Conservation (phyloP, 1,139 yeast species). For the Kodamaea fungicola region DNA sequence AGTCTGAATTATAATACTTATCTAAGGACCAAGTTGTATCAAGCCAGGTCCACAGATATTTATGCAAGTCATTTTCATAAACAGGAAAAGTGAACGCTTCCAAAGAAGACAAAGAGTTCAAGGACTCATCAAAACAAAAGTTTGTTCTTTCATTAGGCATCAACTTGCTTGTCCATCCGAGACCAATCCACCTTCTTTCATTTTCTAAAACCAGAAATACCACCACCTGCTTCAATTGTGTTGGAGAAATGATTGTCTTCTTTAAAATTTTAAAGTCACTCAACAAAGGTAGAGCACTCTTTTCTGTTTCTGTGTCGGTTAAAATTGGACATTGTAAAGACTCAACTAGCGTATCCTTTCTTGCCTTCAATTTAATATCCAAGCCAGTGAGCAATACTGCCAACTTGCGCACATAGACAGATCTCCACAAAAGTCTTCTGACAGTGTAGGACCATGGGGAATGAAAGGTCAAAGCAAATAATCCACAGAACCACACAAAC, state of each 20-base stretch:
- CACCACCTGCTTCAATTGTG: slow-evolving; percentile 44
- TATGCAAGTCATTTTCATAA: slow-evolving; percentile 38
- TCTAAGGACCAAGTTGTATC: slow-evolving; percentile 51
- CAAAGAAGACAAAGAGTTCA: slow-evolving; percentile 31
- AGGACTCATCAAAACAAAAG: slow-evolving; percentile 45
- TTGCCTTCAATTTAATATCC: slow-evolving; percentile 26
- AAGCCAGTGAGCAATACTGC: slow-evolving; percentile 48
- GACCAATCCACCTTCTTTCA: slow-evolving; percentile 59
- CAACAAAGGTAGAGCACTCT: slow-evolving; percentile 17
- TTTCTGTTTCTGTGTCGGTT: background rate
- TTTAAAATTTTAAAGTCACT: slow-evolving; percentile 41
- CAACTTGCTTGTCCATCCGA: slow-evolving; percentile 54
- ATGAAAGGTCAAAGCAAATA: slow-evolving; percentile 46
- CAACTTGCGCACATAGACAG: slow-evolving; percentile 40
- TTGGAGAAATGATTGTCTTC: slow-evolving; percentile 38
- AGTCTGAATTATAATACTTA: slow-evolving; percentile 28
- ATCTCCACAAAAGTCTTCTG: slow-evolving; percentile 53
- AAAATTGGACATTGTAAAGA: background rate
- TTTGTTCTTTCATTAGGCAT: slow-evolving; percentile 51
- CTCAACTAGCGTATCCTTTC: slow-evolving; percentile 11
- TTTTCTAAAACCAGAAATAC: slow-evolving; percentile 53
- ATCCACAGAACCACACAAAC: slow-evolving; percentile 34
- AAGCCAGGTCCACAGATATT: slow-evolving; percentile 54
- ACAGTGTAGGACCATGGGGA: slow-evolving; percentile 52
- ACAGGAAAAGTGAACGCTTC: slow-evolving; percentile 46